Evolutionary conservation across 169 alveolate genomes (phyloP), one percentile per base, ranked within the genome.

Genomic region (Theileria parva): DNA sequence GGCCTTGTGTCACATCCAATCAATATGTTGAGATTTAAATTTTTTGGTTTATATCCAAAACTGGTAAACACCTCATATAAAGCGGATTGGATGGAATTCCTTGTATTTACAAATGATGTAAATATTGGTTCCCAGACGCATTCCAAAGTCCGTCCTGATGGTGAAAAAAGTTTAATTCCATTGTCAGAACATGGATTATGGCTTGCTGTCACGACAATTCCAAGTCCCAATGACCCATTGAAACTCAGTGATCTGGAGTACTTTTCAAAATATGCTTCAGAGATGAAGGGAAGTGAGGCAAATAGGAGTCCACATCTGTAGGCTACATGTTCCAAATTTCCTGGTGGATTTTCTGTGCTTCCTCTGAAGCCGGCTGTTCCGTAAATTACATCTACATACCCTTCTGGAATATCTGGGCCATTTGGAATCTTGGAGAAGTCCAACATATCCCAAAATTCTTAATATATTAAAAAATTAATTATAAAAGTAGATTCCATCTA

Each of bases 171-270:
- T 68, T 90, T 90, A 23, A 90, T 75, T 12, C 94, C 94, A 79
- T 90, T 90, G 27, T 90, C 94, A 17, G 68, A 30, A 48, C 64
- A 73, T 5, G 88, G 85, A 37, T 90, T 90, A 53, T 90, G 94
- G 27, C 92, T 84, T 37, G 94, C 94, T 19, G 94, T 90, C 4
- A 90, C 79, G 2, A 90, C 80, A 28, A 65, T 65, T 13, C 94
- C 94, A 15, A 85, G 70, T 19, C 78, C 71, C 21, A 73, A 21
- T 13, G 53, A n/a, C 21, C 69, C 64, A 19, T n/a, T n/a, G 12
- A 34, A 64, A 37, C 48, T 37, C 4, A 37, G 8, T 25, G 48
- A 30, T 34, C 50, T 69, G 34, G 57, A 32, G 59, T 64, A 64
- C 12, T 32, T 37, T 30, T 64, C 51, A 12, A 37, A 37, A 25